These are phyloP conservation scores for Podospora pseudoanserina DNA, from an alignment of 495 filamentous ascomycete genomes.

Conservation along the genomic window DNA sequence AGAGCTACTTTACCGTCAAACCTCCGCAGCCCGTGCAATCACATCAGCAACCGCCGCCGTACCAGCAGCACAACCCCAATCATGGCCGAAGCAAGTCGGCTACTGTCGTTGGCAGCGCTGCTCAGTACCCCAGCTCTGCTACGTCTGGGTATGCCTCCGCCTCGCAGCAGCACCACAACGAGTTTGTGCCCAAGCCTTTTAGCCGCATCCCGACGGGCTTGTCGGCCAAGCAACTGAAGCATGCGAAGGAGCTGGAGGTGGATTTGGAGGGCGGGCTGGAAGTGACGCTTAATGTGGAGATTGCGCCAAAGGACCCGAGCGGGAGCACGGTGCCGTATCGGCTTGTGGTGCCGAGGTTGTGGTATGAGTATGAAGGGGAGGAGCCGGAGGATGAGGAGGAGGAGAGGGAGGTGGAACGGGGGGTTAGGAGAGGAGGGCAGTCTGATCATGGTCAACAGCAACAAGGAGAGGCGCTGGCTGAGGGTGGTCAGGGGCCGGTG, in stretches of 20 bases:
- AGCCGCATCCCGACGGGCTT: constrained; percentile 70
- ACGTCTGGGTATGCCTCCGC: neutral
- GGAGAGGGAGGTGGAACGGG: neutral
- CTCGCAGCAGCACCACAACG: neutral
- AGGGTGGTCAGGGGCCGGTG: constrained; percentile 7
- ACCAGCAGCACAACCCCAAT: constrained; percentile 13
- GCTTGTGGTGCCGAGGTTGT: constrained; percentile 75
- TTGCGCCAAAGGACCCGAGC: constrained; percentile 75
- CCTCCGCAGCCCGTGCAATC: constrained; percentile 21
- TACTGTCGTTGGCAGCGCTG: constrained; percentile 20
- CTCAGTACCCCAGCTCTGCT: neutral
- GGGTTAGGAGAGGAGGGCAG: constrained; percentile 12
- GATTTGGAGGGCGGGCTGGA: constrained; percentile 78
- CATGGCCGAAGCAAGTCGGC: neutral
- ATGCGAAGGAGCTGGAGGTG: constrained; percentile 38
- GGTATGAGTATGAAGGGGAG: constrained; percentile 47
- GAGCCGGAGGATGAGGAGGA: constrained; percentile 15
- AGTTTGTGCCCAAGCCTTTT: constrained; percentile 48
- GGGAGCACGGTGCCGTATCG: constrained; percentile 89
- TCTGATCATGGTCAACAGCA: constrained; percentile 12
- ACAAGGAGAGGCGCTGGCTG: constrained; percentile 6
- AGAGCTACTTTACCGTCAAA: constrained; percentile 40
- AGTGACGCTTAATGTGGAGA: constrained; percentile 80
- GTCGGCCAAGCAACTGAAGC: constrained; percentile 54
- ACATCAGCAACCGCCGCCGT: constrained; percentile 4